Percentiles rank a stretch among this genome's conserved stretches.
Conservation (phyloP, 257 asterid species). For the Solanum etuberosum region DNA sequence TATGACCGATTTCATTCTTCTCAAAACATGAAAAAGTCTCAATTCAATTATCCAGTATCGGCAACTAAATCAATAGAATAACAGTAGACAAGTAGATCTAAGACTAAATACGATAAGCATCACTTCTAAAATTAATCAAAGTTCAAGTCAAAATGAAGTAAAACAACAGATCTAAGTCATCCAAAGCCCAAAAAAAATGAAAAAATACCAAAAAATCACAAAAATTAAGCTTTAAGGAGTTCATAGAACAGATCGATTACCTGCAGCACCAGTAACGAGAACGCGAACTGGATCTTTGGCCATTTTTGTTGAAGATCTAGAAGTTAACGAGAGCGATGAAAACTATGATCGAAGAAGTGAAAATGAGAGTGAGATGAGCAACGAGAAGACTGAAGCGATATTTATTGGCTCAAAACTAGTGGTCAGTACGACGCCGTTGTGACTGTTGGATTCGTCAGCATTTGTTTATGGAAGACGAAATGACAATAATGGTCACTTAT, state of each 20-base stretch:
- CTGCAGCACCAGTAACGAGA: conserved; percentile 91
- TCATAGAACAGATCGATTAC: conserved; percentile 5
- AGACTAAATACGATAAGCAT: neutral
- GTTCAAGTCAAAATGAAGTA: neutral
- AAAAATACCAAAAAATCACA: neutral
- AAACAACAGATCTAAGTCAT: neutral
- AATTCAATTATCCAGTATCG: neutral
- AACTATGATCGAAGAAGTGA: neutral
- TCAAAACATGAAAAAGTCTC: neutral
- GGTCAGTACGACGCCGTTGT: neutral
- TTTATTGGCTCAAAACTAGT: neutral
- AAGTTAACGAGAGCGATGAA: neutral
- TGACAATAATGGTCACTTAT: neutral
- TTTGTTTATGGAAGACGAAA: neutral
- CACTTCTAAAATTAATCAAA: neutral
- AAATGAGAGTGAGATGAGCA: neutral
- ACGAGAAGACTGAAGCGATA: neutral
- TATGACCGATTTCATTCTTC: neutral
- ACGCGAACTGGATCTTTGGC: conserved; percentile 75
- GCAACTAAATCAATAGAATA: neutral
- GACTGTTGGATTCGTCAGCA: neutral
- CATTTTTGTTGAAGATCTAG: conserved; percentile 19
- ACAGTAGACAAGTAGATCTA: neutral
- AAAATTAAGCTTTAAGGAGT: neutral
- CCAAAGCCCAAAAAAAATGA: neutral